phyloP scores from a whole-genome alignment of 192 early-diverging fungal genomes.

The Backusella liffmaniae region DNA sequence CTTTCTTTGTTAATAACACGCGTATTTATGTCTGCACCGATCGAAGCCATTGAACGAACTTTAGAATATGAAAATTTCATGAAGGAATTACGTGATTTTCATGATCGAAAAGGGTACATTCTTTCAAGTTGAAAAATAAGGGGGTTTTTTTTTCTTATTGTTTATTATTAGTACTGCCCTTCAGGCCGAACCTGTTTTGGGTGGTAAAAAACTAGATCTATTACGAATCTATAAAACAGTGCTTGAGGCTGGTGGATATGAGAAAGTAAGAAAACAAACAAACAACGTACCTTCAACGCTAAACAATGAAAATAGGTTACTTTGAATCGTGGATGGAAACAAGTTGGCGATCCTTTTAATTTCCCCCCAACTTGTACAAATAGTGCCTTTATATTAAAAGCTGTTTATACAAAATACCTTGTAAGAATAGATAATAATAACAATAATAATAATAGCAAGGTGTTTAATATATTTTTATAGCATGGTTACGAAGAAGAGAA shows the following conservation, averaged over 20 bases:
- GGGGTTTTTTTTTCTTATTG: background rate
- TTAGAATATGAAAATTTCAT: slow-evolving; percentile 73
- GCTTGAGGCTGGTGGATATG: slow-evolving; percentile 64
- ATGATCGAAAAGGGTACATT: slow-evolving; percentile 61
- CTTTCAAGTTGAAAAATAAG: background rate
- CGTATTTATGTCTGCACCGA: slow-evolving; percentile 38
- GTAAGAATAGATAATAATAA: slow-evolving; percentile 34
- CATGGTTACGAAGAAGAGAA: slow-evolving; percentile 36
- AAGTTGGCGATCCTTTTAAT: slow-evolving; percentile 69
- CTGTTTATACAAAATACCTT: slow-evolving; percentile 68
- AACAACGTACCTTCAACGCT: too few species aligned
- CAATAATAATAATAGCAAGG: background rate
- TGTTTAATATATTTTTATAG: background rate
- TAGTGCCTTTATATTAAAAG: slow-evolving; percentile 75
- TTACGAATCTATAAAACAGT: slow-evolving; percentile 61
- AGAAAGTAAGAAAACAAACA: slow-evolving; percentile 49
- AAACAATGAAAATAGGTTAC: slow-evolving; percentile 50
- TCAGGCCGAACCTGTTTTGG: slow-evolving; percentile 69
- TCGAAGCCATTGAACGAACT: slow-evolving; percentile 66
- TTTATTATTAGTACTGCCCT: slow-evolving; percentile 42
- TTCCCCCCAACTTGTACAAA: slow-evolving; percentile 84
- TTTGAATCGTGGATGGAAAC: slow-evolving; percentile 70
- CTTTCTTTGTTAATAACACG: background rate
- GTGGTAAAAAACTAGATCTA: slow-evolving; percentile 75
- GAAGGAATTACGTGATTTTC: slow-evolving; percentile 65